Base-by-base conservation (phyloP, 2,329 filamentous ascomycete species). In the Raffaelea arxii region DNA sequence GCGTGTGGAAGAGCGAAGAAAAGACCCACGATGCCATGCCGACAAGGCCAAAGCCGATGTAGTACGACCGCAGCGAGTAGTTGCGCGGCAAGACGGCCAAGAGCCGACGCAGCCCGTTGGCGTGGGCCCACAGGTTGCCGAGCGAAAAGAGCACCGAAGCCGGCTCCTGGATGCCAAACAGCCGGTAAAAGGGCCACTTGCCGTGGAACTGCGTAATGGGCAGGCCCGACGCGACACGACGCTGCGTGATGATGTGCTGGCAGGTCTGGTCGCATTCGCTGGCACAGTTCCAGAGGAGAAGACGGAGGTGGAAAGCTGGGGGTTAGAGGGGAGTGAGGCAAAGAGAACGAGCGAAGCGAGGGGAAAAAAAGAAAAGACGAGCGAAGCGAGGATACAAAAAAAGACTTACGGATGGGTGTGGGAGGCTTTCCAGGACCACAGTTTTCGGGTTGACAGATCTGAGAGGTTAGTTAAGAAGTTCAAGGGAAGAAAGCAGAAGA, bases 211-310 rank as follows among this genome's bases (percentile, higher is more conserved):
- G 92, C 47, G 91, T 82, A 43, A 96, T 66, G 11, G 81, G 76
- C 25, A 79, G 77, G 50, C 79, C 75, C 52, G 76, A 70, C 23
- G 77, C 69, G 54, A 89, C 67, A 53, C 91, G 87, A 49, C 69
- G 68, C 56, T 78, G 67, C 47, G 92, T 97, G 50, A 94, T 75
- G 62, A 95, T 84, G 72, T 94, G 91, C 65, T 98, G 92, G 72
- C 92, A 98, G 51, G 86, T 84, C 71, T 98, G 94, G 72, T 98
- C 90, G 79, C 92, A 98, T 76, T 98, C 91, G 60, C 85, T 75
- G 51, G 85, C 78, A 69, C 92, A 98, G 62, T 80, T 81, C 92
- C 92, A 98, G 63, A 96, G 70, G 59, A 97, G 81, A 55, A 97
- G 74, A 51, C 86, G 86, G 62, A 84, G 89, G 65, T 86, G 79